Conservation (phyloP, 106 monocot species). For the Dendrobium officinale region DNA sequence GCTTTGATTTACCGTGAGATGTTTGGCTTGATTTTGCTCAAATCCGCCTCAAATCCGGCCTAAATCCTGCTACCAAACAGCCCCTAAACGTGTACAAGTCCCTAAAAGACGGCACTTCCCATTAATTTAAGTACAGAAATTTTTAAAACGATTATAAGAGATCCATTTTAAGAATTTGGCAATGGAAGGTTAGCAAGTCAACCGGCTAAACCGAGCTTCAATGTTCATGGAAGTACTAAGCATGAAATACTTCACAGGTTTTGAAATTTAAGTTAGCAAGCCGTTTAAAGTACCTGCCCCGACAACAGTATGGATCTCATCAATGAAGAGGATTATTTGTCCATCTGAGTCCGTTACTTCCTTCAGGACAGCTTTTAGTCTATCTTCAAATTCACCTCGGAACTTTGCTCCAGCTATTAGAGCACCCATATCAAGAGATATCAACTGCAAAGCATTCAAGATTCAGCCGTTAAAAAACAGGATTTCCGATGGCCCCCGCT, state of each 20-base stretch:
- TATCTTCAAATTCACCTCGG: slow-evolving; percentile 95
- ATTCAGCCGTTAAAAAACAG: background rate
- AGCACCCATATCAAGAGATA: slow-evolving; percentile 97
- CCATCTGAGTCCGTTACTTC: slow-evolving; percentile 98
- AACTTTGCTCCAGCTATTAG: slow-evolving; percentile 95
- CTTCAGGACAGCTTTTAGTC: slow-evolving; percentile 91
- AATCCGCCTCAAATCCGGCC: no score
- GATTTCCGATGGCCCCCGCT: background rate
- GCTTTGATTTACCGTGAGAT: no score
- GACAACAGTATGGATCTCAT: slow-evolving; percentile 99
- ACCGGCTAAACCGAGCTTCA: background rate
- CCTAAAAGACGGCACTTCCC: background rate
- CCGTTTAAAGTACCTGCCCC: slow-evolving; percentile 71
- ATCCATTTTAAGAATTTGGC: background rate
- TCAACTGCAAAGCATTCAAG: slow-evolving; percentile 41
- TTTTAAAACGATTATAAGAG: background rate
- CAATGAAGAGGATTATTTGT: slow-evolving; percentile 88
- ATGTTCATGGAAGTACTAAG: background rate
- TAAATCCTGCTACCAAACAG: no score
- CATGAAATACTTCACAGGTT: background rate
- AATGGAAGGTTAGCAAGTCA: background rate
- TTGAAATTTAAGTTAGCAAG: background rate
- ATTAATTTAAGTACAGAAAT: background rate
- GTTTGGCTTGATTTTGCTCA: no score
- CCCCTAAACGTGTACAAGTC: no score